These are phyloP conservation scores for Achaetomiella virescens DNA, from an alignment of 495 filamentous ascomycete species.

Conservation along the genomic window DNA sequence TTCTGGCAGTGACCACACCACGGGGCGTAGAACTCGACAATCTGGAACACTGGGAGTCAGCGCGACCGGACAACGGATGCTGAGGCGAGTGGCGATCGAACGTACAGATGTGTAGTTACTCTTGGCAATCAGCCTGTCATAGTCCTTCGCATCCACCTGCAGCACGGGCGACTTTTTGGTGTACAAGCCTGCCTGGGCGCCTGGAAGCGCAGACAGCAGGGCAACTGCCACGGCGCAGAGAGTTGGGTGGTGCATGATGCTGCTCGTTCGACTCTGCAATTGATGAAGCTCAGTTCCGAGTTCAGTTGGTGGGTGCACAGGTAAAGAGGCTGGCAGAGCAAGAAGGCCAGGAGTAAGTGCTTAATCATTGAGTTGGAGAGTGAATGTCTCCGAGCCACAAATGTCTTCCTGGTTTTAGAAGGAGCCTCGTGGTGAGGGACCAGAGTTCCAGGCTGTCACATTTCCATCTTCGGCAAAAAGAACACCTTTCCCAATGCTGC, in stretches of 20 bases:
- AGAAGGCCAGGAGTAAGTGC: not conserved
- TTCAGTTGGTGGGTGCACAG: slow-evolving; percentile 1
- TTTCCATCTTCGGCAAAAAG: slow-evolving; percentile 36
- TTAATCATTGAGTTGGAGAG: slow-evolving; percentile 8
- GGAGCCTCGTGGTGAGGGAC: not conserved
- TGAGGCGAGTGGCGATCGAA: slow-evolving; percentile 7
- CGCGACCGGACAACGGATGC: not conserved
- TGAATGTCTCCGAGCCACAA: not conserved
- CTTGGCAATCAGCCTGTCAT: slow-evolving; percentile 76
- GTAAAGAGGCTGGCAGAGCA: not conserved
- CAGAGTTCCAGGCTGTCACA: slow-evolving; percentile 28
- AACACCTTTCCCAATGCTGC: slow-evolving; percentile 31
- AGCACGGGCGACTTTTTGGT: slow-evolving; percentile 81
- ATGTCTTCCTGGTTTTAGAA: not conserved
- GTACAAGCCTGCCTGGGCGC: slow-evolving; percentile 69
- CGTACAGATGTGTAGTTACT: slow-evolving; percentile 89
- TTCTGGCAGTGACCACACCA: slow-evolving; percentile 97
- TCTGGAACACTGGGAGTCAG: slow-evolving; percentile 26
- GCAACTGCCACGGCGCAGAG: slow-evolving; percentile 41
- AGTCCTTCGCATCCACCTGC: slow-evolving; percentile 77
- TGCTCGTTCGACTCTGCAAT: not conserved
- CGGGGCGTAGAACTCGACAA: slow-evolving; percentile 81
- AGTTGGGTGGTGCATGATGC: slow-evolving; percentile 42
- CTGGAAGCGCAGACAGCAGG: slow-evolving; percentile 48
- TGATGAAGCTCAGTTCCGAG: not conserved